Base-by-base conservation (phyloP, 257 asterid genomes). In the Ophiorrhiza pumila region DNA sequence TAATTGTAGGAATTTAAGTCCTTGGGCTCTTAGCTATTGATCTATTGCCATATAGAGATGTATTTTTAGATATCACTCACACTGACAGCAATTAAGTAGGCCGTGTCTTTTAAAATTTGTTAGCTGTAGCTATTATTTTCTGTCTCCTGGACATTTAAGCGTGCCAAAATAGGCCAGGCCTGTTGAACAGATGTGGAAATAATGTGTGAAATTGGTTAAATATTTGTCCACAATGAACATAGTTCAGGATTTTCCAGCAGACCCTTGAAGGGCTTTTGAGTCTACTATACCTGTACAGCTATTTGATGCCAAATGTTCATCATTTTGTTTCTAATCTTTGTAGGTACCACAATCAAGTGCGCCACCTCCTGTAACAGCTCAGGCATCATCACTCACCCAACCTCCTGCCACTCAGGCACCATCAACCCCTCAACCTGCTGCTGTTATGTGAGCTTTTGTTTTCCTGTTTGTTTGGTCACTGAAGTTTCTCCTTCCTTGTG, bases 261-360 rank as follows among this genome's bases (percentile, higher is more conserved):
- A 17, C 56, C 25, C 20, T 2, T 18, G 56, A 50, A 25, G 56
- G 56, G 3, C 23, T 4, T 50, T 46, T 50, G 56, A 18, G 15
- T 50, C 56, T 20, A 12, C n/a, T 50, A 1, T 50, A 9, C 4
- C 56, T 50, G 20, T 1, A 50, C 23, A 18, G 18, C 25, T 50
- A 20, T 50, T 50, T 50, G 57, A 13, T 53, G 31, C 14, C 31
- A 53, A 22, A 8, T 53, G 23, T 23, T 53, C 12, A 53, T 7
- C 0, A 22, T n/a, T 53, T 53, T 53, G 41, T 74, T 34, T 68
- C 31, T 35, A 31, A 61, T 71, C 76, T 75, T 76, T 14, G 67
- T 68, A 84, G 97, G 91, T 80, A 68, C 82, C 89, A 45, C 89
- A 83, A 74, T 55, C 90, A 62, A 91, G 86, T 78, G 45, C 80